A percentile compares a stretch with the other conserved stretches of the same genome.
Conservation (phyloP, 2,329 filamentous ascomycete genomes). For the Shiraia bambusicola region DNA sequence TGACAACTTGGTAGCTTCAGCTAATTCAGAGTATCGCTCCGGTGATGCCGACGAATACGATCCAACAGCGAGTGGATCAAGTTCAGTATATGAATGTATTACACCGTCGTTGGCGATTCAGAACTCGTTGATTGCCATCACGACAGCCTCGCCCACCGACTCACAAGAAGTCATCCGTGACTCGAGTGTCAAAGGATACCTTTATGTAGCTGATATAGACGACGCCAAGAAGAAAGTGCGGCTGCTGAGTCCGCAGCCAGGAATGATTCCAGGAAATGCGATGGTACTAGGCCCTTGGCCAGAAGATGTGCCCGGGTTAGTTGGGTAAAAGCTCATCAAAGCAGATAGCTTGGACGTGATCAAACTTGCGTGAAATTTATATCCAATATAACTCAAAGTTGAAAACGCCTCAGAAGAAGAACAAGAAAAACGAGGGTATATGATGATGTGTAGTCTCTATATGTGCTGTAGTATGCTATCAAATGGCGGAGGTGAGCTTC, state of each 20-base stretch:
- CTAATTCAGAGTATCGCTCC: slow-evolving; percentile 33
- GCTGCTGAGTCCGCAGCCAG: slow-evolving; percentile 80
- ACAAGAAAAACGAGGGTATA: too few species aligned
- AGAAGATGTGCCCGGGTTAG: slow-evolving; percentile 76
- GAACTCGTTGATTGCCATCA: slow-evolving; percentile 82
- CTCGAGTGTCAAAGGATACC: slow-evolving; percentile 84
- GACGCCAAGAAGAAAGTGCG: slow-evolving; percentile 78
- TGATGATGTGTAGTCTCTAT: too few species aligned
- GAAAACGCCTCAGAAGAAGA: too few species aligned
- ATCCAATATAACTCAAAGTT: too few species aligned
- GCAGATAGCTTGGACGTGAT: too few species aligned
- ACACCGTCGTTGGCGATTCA: slow-evolving; percentile 68
- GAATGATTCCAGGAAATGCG: slow-evolving; percentile 75
- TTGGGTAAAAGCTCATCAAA: slow-evolving; percentile 41
- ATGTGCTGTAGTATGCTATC: not conserved
- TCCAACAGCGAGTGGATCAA: slow-evolving; percentile 25
- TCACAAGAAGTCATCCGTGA: slow-evolving; percentile 72
- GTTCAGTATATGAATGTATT: slow-evolving; percentile 60
- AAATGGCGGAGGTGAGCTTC: not conserved
- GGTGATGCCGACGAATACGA: slow-evolving; percentile 55
- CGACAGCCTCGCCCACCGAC: slow-evolving; percentile 72
- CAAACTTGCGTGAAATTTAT: too few species aligned
- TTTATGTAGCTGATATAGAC: slow-evolving; percentile 91
- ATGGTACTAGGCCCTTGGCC: slow-evolving; percentile 86
- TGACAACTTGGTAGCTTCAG: not conserved